These are phyloP conservation scores for Oxytropis ochrocephala DNA, from an alignment of 306 rosid genomes.

Conservation along the genomic window DNA sequence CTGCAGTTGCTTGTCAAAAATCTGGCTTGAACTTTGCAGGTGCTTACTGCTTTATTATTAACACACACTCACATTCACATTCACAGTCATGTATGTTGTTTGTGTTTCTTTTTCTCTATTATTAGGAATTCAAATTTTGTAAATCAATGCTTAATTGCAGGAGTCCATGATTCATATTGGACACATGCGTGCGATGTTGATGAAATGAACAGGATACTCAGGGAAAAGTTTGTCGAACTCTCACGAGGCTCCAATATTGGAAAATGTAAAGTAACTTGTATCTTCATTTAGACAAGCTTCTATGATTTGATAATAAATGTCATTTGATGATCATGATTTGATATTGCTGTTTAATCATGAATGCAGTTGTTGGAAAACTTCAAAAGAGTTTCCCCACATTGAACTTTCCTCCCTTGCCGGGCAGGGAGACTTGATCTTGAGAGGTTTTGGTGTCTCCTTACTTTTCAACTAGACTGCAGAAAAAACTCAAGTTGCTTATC, in stretches of 20 bases:
- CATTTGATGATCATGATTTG: neutral
- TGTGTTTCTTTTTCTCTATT: neutral
- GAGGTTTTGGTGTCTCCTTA: conserved; percentile 67
- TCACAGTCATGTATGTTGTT: neutral
- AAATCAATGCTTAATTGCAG: conserved; percentile 43
- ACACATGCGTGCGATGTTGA: conserved; percentile 96
- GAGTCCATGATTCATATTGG: conserved; percentile 99
- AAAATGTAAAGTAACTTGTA: conserved; percentile 57
- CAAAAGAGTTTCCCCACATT: conserved; percentile 56
- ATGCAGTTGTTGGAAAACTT: conserved; percentile 72
- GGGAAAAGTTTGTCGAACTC: conserved; percentile 90
- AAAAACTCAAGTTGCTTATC: conserved; percentile 13
- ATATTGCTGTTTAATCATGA: conserved; percentile 7
- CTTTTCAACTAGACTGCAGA: conserved; percentile 63
- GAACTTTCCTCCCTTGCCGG: conserved; percentile 70
- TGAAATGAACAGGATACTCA: conserved; percentile 71
- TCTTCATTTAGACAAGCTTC: neutral
- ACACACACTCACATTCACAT: neutral
- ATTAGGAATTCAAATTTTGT: neutral
- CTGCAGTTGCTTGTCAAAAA: conserved; percentile 83
- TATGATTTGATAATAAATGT: neutral
- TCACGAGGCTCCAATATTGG: conserved; percentile 74
- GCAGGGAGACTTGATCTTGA: conserved; percentile 81
- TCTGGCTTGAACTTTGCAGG: conserved; percentile 96
- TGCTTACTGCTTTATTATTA: conserved; percentile 11